Percentiles rank a stretch among this genome's conserved stretches.
Evolutionary conservation across 768 basidiomycete genomes (phyloP).

Genomic region (Rickenella mellea): DNA sequence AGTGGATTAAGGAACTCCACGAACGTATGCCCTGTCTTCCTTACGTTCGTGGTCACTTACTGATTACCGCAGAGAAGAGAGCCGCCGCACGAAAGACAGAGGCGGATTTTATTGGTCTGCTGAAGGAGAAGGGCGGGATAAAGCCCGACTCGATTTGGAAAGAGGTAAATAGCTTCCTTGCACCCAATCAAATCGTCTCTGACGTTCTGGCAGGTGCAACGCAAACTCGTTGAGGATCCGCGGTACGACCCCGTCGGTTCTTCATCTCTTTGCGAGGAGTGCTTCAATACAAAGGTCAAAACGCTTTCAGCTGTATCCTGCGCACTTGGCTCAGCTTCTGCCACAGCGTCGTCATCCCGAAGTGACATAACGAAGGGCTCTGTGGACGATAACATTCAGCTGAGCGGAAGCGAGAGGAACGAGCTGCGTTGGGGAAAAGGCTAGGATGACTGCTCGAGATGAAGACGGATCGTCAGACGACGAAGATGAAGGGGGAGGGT

Average conservation of each 20-base stretch:
- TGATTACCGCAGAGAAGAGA: slow-evolving; percentile 49
- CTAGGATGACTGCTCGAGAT: no score
- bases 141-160: slow-evolving; percentile 62
- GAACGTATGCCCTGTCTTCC: slow-evolving; percentile 53
- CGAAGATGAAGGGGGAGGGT: no score
- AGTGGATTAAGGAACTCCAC: slow-evolving; percentile 75
- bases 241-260: slow-evolving; percentile 94
- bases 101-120: slow-evolving; percentile 66
- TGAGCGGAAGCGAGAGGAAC: no score
- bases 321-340: no score
- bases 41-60: neutral
- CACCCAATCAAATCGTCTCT: neutral
- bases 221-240: slow-evolving; percentile 56
- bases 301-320: no score
- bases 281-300: slow-evolving; percentile 72
- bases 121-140: slow-evolving; percentile 52
- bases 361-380: no score
- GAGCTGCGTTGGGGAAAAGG: no score
- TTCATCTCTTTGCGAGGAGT: slow-evolving; percentile 84
- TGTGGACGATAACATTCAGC: no score
- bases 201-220: slow-evolving; percentile 49
- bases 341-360: no score
- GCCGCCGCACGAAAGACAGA: slow-evolving; percentile 86
- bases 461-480: no score
- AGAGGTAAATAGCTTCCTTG: slow-evolving; percentile 50